Percentiles rank a stretch among this genome's conserved stretches.
These are phyloP conservation scores for Cyberlindnera euphorbiiphila DNA, from an alignment of 805 yeast species.

Conservation along the genomic window DNA sequence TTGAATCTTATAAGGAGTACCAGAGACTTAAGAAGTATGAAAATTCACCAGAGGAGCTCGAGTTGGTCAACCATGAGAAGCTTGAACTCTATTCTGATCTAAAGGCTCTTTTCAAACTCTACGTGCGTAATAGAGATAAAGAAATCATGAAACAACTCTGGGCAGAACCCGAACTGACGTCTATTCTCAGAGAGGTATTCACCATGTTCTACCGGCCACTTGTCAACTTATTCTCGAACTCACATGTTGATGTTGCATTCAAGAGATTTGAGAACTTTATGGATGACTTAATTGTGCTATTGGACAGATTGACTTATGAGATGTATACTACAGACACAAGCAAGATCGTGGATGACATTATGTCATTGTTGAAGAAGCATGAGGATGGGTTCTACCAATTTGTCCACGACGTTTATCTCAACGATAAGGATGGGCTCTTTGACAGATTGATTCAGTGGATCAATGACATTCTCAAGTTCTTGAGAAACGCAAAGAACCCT, in stretches of 20 bases:
- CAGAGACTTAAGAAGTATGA: conserved; percentile 26
- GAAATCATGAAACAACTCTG: conserved; percentile 70
- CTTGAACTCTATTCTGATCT: conserved; percentile 44
- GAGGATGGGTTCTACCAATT: conserved; percentile 70
- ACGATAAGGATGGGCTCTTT: conserved; percentile 71
- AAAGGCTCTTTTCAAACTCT: conserved; percentile 58
- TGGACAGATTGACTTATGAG: conserved; percentile 47
- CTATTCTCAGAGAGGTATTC: conserved; percentile 67
- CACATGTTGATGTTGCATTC: conserved; percentile 62
- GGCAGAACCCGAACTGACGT: conserved; percentile 82
- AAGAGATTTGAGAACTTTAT: conserved; percentile 63
- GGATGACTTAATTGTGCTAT: conserved; percentile 57
- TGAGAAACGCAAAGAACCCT: conserved; percentile 53
- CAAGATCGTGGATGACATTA: conserved; percentile 64
- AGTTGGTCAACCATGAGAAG: conserved; percentile 23
- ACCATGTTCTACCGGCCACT: conserved; percentile 72
- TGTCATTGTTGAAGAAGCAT: conserved; percentile 64
- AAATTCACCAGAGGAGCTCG: conserved; percentile 18
- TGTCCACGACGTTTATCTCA: conserved; percentile 74
- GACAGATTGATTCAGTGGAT: conserved; percentile 73
- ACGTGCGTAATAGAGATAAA: conserved; percentile 71
- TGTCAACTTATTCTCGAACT: conserved; percentile 61
- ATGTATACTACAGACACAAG: conserved; percentile 48
- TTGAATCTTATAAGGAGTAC: conserved; percentile 27
- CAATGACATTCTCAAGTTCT: conserved; percentile 55